Conservation (phyloP, 371 early-diverging fungal species). For the Rhizopus sp. region DNA sequence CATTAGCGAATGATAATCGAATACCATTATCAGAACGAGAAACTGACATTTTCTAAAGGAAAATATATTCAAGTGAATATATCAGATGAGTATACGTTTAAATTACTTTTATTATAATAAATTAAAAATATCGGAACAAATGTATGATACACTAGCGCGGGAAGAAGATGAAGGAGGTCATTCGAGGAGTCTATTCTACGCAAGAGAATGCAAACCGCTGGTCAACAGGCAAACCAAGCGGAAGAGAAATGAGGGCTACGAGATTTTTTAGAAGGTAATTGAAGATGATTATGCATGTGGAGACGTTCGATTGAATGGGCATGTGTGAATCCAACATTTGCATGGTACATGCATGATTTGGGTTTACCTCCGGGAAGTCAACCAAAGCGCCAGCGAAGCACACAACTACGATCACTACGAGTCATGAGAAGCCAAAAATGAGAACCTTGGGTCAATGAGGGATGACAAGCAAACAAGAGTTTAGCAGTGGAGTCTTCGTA, state of each 20-base stretch:
- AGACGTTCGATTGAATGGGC: not conserved
- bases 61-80: not conserved
- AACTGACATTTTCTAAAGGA: not conserved
- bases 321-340: not conserved
- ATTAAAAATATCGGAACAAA: no score
- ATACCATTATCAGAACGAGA: not conserved
- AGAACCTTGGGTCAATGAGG: not conserved
- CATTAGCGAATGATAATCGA: conserved; percentile 4
- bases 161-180: no score
- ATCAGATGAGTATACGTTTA: no score
- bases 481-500: not conserved
- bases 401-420: not conserved
- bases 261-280: not conserved
- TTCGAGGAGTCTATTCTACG: no score
- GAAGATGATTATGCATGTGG: not conserved
- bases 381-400: not conserved
- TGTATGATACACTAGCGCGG: no score
- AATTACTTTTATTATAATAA: no score
- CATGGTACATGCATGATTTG: not conserved
- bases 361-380: not conserved
- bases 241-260: not conserved
- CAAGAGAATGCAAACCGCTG: not conserved
- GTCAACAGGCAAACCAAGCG: not conserved
- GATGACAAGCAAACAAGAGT: not conserved
- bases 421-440: not conserved